Base-by-base conservation (phyloP, 331 rosid species). In the Quercus phellos region DNA sequence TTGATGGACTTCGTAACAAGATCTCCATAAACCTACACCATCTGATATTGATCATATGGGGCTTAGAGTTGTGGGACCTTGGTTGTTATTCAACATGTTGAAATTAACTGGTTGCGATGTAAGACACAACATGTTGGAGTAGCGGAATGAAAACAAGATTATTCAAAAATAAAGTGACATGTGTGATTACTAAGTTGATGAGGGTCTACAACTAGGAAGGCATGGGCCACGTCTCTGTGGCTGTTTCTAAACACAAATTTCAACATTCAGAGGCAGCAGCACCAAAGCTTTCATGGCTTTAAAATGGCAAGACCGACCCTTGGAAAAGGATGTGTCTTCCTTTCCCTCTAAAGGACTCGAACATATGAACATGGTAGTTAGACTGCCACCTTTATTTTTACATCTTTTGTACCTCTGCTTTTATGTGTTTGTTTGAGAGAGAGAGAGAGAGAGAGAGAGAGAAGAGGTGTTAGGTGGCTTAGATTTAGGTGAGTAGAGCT, bases 351-450 rank as follows among this genome's bases (percentile, higher is more conserved):
- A n/a, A 63, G 81, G 84, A 74, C 87, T 82, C 76, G 81, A 85
- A 85, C 87, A 84, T 58, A 83, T 76, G 89, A 84, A 82, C 87
- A 91, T 82, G 88, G 94, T 88, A 85, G 90, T 84, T 90, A 69
- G 80, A 76, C 80, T 80, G 83, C 84, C 90, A 84, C 85, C 85
- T 83, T 85, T 81, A 85, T 83, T 85, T 89, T 77, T 82, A 77
- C 83, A 32, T 79, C 83, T 68, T 87, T 64, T 74, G 88, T 79
- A 75, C 90, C 81, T 32, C 77, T 75, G 76, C 89, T 89, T 84
- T 85, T 85, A 78, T 79, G 35, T 68, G 30, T 66, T 79, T 53
- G 71, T 85, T 74, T 55, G 68, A 35, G 56, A 64, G 72, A 59
- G 74, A 80, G 63, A 74, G 64, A 82, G 61, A 74, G 63, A 74